Percentiles rank a stretch among this genome's conserved stretches.
Evolutionary conservation across 2,329 filamentous ascomycete genomes (phyloP).

Genomic region (Spiromastix sp.): DNA sequence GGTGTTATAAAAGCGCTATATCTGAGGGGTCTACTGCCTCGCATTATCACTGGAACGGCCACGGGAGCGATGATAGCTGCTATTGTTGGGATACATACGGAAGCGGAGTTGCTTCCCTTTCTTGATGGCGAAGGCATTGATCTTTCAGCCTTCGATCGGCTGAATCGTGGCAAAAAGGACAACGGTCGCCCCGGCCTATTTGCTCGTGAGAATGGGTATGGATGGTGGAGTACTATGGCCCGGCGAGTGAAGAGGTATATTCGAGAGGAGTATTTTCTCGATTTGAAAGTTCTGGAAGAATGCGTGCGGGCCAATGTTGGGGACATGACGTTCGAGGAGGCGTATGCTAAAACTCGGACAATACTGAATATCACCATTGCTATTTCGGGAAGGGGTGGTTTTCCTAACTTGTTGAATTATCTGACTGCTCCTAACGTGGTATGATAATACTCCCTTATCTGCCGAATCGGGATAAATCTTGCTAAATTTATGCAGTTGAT

Average conservation of each 20-base stretch:
- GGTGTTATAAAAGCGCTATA: constrained; percentile 85
- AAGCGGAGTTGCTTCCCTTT: constrained; percentile 70
- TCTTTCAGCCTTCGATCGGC: constrained; percentile 61
- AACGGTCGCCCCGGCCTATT: constrained; percentile 10
- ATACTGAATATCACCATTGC: constrained; percentile 88
- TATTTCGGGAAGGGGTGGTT: constrained; percentile 60
- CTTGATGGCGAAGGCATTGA: constrained; percentile 73
- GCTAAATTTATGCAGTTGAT: constrained; percentile 45
- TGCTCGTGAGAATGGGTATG: constrained; percentile 18
- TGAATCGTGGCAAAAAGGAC: constrained; percentile 15
- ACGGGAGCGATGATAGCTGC: constrained; percentile 85
- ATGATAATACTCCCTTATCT: constrained; percentile 30
- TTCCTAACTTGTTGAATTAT: constrained; percentile 82
- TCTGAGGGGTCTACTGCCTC: constrained; percentile 66
- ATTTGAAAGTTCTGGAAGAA: constrained; percentile 70
- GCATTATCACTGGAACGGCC: constrained; percentile 84
- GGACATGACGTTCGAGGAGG: constrained; percentile 86
- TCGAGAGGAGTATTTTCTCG: constrained; percentile 70
- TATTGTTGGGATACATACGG: constrained; percentile 75
- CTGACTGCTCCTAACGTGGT: constrained; percentile 87
- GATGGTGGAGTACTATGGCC: constrained; percentile 48
- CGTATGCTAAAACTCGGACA: constrained; percentile 72
- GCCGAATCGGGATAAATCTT: constrained; percentile 1
- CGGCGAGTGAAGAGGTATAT: constrained; percentile 61
- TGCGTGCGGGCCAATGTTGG: constrained; percentile 79